Evolutionary conservation across 164 flowering plant genomes (phyloP), one percentile per base, ranked within the genome.

Genomic region (Tetrastigma voinierianum): DNA sequence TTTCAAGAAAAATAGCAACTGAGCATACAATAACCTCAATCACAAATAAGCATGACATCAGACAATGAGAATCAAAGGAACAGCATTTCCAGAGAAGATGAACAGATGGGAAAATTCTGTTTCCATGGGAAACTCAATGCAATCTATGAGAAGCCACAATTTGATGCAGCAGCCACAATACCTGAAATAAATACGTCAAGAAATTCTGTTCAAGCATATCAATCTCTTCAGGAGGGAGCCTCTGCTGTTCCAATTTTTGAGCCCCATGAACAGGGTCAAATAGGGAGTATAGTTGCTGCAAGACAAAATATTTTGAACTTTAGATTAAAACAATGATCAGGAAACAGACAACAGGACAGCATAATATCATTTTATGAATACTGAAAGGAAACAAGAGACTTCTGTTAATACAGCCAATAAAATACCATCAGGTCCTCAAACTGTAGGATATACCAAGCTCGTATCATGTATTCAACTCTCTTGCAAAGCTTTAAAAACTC

Each of bases 401-500:
- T n/a, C n/a, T n/a, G n/a, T n/a, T n/a, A n/a, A n/a, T n/a, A n/a
- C n/a, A n/a, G n/a, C 48, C 14, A 64, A 55, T 49, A 45, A 3
- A 51, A 14, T 78, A 91, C 99, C 99, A 95, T 89, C 68, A 95
- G 77, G 77, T 95, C 99, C 81, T 95, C 99, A 75, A 92, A 95
- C 55, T 95, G 96, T n/a, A 90, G 81, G 58, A 80, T 81, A 77
- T 90, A 89, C 99, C 99, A 92, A 66, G 99, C 96, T 32, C 97
- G 86, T 73, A 95, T 81, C 5, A 89, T 92, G 74, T 89, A 90
- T 71, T 95, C 99, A 46, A 92, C 80, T 80, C 97, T 82, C 86
- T 89, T 90, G 77, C 93, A 89, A 14, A 95, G 84, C 83, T 87
- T 95, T 63, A 92, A 55, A 74, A 95, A 95, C 77, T 95, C 97